These are phyloP conservation scores for Heteromeles arbutifolia DNA, from an alignment of 306 rosid genomes.

Conservation along the genomic window DNA sequence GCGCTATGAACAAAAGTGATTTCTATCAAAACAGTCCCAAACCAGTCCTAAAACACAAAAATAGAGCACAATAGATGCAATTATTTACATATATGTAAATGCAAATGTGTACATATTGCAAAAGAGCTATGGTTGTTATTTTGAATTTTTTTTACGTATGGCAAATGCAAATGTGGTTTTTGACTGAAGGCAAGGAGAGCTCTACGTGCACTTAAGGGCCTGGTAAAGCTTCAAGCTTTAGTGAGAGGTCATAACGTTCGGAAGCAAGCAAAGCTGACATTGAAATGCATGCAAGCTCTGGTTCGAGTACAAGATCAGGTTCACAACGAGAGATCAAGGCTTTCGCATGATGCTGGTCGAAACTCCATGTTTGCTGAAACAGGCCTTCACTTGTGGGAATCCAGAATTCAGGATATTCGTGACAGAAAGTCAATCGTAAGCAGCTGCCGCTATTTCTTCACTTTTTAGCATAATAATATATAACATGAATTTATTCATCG, in stretches of 20 bases:
- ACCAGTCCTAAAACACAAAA: not conserved
- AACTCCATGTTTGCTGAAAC: conserved; percentile 22
- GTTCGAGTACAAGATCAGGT: conserved; percentile 29
- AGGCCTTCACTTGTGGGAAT: conserved; percentile 10
- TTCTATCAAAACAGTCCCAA: not conserved
- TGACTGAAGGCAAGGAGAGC: conserved; percentile 31
- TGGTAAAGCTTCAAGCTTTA: conserved; percentile 33
- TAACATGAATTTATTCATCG: not conserved
- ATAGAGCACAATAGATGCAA: not conserved
- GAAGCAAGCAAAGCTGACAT: conserved; percentile 24
- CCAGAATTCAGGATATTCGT: conserved; percentile 14
- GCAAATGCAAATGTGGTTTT: not conserved
- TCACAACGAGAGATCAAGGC: conserved; percentile 26
- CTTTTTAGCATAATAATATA: not conserved
- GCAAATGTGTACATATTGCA: too few species aligned
- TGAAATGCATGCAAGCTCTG: conserved; percentile 31
- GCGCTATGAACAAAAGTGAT: not conserved
- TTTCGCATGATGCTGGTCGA: conserved; percentile 23
- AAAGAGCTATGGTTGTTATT: not conserved
- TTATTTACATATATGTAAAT: not conserved
- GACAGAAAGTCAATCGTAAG: conserved; percentile 20
- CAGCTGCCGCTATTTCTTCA: not conserved
- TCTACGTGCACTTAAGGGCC: conserved; percentile 27
- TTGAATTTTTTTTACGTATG: not conserved
- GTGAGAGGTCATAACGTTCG: conserved; percentile 29